Evolutionary conservation across 129 eudicot species (phyloP).

Genomic region (Arctium minus): DNA sequence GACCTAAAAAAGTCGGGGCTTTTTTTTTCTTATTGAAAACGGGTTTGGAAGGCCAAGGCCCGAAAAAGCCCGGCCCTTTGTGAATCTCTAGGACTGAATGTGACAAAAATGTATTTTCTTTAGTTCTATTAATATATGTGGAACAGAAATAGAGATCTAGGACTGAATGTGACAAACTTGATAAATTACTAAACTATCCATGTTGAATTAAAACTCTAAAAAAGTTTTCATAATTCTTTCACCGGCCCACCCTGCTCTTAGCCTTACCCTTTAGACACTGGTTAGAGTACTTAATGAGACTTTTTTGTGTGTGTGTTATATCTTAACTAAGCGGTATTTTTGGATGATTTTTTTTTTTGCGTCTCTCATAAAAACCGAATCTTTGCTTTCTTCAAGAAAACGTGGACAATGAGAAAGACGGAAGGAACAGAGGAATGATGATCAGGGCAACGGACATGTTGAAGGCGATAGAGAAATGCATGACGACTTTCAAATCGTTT

Average conservation of each 20-base stretch:
- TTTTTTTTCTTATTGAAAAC: background rate
- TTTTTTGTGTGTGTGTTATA: background rate
- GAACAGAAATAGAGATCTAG: background rate
- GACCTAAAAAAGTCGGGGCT: background rate
- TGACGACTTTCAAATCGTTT: constrained; percentile 42
- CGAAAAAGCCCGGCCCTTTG: background rate
- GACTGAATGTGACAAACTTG: background rate
- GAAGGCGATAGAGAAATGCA: constrained; percentile 56
- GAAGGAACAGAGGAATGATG: constrained; percentile 17
- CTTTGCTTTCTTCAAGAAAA: constrained; percentile 9
- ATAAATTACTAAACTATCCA: background rate
- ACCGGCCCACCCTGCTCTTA: background rate
- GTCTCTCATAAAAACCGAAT: background rate
- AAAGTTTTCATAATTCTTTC: background rate
- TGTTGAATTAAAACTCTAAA: background rate
- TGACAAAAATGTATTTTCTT: background rate
- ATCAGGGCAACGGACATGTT: constrained; percentile 37
- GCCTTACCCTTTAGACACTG: background rate
- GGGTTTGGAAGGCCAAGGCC: background rate
- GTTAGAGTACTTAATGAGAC: background rate
- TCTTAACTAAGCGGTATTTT: background rate
- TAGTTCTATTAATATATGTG: background rate
- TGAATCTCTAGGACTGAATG: background rate
- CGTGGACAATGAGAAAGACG: constrained; percentile 19
- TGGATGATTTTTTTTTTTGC: background rate